Evolutionary conservation across 148 eudicot genomes (phyloP).

Genomic region (Silene latifolia): DNA sequence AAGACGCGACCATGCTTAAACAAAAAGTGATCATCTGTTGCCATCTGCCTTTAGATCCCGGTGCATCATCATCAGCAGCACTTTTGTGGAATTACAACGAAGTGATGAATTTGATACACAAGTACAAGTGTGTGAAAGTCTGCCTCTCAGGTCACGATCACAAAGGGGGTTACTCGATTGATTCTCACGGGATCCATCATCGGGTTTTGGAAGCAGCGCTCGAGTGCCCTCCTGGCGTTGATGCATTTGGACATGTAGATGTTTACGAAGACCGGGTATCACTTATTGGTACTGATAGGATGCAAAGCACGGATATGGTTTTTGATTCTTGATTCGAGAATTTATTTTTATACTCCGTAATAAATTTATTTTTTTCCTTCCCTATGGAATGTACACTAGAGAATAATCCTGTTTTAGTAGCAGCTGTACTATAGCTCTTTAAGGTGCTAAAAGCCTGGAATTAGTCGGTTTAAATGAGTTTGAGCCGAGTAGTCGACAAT

Average conservation of each 20-base stretch:
- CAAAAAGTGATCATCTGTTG: constrained; percentile 79
- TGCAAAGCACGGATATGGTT: constrained; percentile 75
- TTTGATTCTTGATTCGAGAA: constrained; percentile 36
- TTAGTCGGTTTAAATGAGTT: too few relatives aligned
- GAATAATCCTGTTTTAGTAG: too few relatives aligned
- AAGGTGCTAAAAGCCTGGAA: too few relatives aligned
- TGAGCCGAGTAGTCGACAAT: too few relatives aligned
- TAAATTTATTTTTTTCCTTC: too few relatives aligned
- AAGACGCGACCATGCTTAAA: constrained; percentile 50
- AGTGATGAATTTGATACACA: constrained; percentile 73
- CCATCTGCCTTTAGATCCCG: constrained; percentile 71
- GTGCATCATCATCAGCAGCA: constrained; percentile 51
- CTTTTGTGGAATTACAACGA: constrained; percentile 89
- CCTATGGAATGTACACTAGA: too few relatives aligned
- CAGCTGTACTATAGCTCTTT: too few relatives aligned
- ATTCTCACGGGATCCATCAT: constrained; percentile 80
- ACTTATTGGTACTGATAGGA: constrained; percentile 61
- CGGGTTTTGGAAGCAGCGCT: constrained; percentile 88
- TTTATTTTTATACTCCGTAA: constrained; percentile 2
- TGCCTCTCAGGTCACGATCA: constrained; percentile 88
- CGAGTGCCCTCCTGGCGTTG: constrained; percentile 79
- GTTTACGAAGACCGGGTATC: constrained; percentile 62
- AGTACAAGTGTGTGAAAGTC: constrained; percentile 74
- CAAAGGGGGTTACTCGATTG: constrained; percentile 70
- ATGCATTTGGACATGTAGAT: constrained; percentile 76